Percentiles rank a stretch among this genome's conserved stretches.
Evolutionary conservation across 306 rosid genomes (phyloP).

Genomic region (Ziziphus jujuba): DNA sequence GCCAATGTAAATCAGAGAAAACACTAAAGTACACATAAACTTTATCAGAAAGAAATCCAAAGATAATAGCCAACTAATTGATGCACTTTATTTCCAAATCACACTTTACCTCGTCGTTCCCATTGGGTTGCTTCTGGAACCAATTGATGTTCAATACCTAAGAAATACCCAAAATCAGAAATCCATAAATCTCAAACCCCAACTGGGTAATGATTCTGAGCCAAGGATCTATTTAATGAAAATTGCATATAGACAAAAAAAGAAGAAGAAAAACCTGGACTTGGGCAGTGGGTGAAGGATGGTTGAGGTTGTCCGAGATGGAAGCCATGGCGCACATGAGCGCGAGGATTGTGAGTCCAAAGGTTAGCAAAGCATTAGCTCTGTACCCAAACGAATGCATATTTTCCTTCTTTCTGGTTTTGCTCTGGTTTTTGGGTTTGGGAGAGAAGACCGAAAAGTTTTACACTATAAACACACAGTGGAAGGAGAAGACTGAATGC

Average conservation of each 20-base stretch:
- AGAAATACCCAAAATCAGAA: not conserved
- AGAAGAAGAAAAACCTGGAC: conserved; percentile 50
- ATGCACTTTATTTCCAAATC: not conserved
- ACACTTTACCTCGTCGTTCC: conserved; percentile 80
- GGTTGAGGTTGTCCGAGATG: conserved; percentile 64
- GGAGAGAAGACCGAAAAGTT: not conserved
- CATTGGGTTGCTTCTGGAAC: conserved; percentile 91
- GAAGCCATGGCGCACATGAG: conserved; percentile 80
- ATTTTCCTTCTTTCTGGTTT: conserved; percentile 2
- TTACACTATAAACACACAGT: not conserved
- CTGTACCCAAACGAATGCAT: conserved; percentile 92
- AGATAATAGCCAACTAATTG: not conserved
- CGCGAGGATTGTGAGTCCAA: conserved; percentile 79
- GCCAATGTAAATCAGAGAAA: not conserved
- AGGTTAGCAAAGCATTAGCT: conserved; percentile 82
- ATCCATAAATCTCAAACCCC: conserved; percentile 7
- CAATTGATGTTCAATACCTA: conserved; percentile 77
- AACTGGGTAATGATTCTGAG: conserved; percentile 7
- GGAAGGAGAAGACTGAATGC: too few species aligned
- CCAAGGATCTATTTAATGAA: conserved; percentile 30
- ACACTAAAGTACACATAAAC: not conserved
- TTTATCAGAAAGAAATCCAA: not conserved
- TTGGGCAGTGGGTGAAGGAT: conserved; percentile 64
- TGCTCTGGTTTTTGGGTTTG: conserved; percentile 2
- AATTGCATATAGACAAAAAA: not conserved